phyloP scores from a whole-genome alignment of 345 rosid species.

The Eutrema japonicum region DNA sequence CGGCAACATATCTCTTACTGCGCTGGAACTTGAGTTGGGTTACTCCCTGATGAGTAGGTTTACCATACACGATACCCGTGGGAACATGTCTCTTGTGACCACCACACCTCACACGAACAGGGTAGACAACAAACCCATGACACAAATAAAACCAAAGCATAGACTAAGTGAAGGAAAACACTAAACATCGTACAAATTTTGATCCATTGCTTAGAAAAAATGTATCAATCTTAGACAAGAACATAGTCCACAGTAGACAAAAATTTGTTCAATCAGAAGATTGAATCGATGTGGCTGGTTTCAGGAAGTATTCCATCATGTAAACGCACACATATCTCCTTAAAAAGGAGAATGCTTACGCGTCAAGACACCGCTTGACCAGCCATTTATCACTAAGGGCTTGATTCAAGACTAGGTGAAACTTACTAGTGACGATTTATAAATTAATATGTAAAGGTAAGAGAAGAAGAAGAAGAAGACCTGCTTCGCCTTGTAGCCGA shows the following conservation, averaged over 20 bases:
- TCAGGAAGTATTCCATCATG: slow-evolving; percentile 45
- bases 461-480: slow-evolving; percentile 37
- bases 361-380: slow-evolving; percentile 47
- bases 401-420: not conserved
- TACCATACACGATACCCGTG: slow-evolving; percentile 51
- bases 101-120: too few species aligned
- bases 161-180: not conserved
- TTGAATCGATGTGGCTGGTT: slow-evolving; percentile 37
- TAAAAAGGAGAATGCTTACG: slow-evolving; percentile 1
- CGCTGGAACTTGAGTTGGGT: slow-evolving; percentile 85
- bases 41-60: slow-evolving; percentile 88
- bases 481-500: slow-evolving; percentile 99
- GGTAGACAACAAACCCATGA: too few species aligned
- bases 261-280: slow-evolving; percentile 39
- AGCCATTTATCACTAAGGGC: not conserved
- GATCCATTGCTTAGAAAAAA: not conserved
- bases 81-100: too few species aligned
- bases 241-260: slow-evolving; percentile 22
- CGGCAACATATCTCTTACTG: slow-evolving; percentile 84
- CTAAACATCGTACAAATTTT: not conserved
- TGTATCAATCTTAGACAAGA: slow-evolving; percentile 32
- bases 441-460: too few species aligned
- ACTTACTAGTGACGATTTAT: too few species aligned
- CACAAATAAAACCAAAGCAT: not conserved
- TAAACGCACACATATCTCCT: slow-evolving; percentile 8